Evolutionary conservation across 805 yeast species (phyloP), one percentile per base, ranked within the genome.

Genomic region (Debaryomyces maramus): DNA sequence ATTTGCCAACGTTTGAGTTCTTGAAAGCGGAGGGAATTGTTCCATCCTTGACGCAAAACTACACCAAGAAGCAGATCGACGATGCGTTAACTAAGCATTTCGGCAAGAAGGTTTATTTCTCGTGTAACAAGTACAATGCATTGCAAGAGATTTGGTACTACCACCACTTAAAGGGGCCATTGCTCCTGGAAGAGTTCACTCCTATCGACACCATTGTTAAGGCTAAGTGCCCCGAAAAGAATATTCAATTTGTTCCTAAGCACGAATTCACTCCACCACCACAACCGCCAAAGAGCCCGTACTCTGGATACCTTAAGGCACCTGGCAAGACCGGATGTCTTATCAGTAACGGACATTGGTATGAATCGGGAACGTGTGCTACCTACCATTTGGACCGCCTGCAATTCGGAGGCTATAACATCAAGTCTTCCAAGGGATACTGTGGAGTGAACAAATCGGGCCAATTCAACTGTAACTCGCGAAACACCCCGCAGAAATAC

Each of bases 341-440:
- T 43, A 91, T 90, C 53, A 78, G 85, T 44, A 85, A 79, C 53
- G 99, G 99, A 3, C 76, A 80, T 48, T 90, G 95, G 93, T 87
- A 83, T 63, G 57, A 75, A 4, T 70, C 73, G 13, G 97, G 97
- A 1, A 79, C 93, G 0, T 91, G 97, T 61, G 98, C 97, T 4
- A 80, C 84, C 4, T 90, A 73, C 63, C 72, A 72, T 18, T 51
- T 85, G 18, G 38, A 43, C 11, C 73, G 80, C 39, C 78, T 84
- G 22, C 75, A 76, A 23, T 80, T 79, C 60, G 93, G 93, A 3
- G 93, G 93, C n/a, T 76, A 78, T 52, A 75, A 80, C 41, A 55
- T 90, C 32, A 72, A 72, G 44, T 76, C 93, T 1, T 78, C 87
- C 28, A 80, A 76, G 51, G 97, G 97, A 0, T 76, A 69, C 44